phyloP scores from a whole-genome alignment of 805 yeast species.

The Kodamaea sagamina region DNA sequence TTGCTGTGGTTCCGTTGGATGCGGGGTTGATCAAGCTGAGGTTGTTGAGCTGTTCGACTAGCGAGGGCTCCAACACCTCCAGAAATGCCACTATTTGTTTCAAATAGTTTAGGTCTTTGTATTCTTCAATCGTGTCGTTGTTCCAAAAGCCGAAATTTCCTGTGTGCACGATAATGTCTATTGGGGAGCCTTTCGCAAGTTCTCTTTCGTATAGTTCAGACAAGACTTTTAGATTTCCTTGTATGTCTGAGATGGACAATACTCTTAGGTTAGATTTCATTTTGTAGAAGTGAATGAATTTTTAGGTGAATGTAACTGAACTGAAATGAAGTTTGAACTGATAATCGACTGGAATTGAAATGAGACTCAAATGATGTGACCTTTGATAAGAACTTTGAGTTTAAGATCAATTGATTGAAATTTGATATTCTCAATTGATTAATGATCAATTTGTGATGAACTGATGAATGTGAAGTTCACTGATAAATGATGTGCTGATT shows the following conservation, averaged over 20 bases:
- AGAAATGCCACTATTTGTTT: constrained; percentile 70
- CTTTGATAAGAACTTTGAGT: no score
- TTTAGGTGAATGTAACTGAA: no score
- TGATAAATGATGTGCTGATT: no score
- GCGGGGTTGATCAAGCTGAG: constrained; percentile 21
- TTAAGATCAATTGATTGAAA: no score
- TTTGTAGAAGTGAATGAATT: not conserved
- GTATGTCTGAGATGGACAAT: constrained; percentile 30
- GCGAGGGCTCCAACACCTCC: constrained; percentile 52
- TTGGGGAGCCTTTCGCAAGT: constrained; percentile 10
- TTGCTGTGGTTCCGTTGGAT: not conserved
- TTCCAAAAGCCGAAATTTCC: constrained; percentile 62
- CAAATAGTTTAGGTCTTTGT: constrained; percentile 55
- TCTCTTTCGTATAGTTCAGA: constrained; percentile 17
- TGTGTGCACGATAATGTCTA: constrained; percentile 25
- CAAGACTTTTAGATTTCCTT: constrained; percentile 28
- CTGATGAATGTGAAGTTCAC: no score
- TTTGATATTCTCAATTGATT: no score
- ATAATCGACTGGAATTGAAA: no score
- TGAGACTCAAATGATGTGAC: no score
- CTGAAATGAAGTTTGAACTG: no score
- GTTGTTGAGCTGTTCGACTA: constrained; percentile 53
- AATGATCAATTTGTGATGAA: no score
- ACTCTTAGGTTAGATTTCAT: constrained; percentile 15
- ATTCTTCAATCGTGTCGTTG: constrained; percentile 48